These are phyloP conservation scores for Fusarium xylarioides DNA, from an alignment of 2,329 filamentous ascomycete species.

Conservation along the genomic window DNA sequence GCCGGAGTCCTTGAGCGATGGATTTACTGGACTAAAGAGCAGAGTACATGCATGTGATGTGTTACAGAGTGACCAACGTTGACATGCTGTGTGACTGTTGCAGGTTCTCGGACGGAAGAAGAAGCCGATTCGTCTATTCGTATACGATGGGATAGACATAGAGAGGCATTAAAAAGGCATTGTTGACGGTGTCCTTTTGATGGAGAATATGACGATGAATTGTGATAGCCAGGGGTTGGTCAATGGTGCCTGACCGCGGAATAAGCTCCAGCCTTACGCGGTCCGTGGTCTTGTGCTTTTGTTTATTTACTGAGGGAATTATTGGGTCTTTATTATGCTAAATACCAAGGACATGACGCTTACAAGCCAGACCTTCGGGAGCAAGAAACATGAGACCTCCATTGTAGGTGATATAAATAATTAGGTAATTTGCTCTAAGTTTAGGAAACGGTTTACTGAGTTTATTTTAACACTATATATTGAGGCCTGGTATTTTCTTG, in stretches of 20 bases:
- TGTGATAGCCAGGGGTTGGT: slow-evolving; percentile 5
- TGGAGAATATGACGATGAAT: background rate
- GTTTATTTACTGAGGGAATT: slow-evolving; percentile 24
- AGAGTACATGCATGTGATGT: slow-evolving; percentile 59
- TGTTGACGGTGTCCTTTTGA: background rate
- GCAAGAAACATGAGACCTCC: background rate
- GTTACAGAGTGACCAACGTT: background rate
- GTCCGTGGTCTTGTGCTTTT: background rate
- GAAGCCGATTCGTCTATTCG: slow-evolving; percentile 8
- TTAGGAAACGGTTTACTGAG: background rate
- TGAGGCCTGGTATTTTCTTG: background rate
- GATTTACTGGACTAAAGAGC: slow-evolving; percentile 70
- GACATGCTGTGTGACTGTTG: background rate
- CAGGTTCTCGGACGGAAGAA: background rate
- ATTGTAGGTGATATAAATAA: background rate
- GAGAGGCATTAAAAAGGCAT: slow-evolving; percentile 9
- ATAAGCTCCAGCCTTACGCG: background rate
- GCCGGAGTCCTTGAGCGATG: slow-evolving; percentile 66
- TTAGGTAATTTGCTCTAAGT: background rate
- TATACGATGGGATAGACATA: background rate
- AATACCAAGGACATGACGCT: slow-evolving; percentile 15
- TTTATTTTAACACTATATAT: background rate
- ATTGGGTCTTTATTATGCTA: slow-evolving; percentile 3
- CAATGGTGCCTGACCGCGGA: slow-evolving; percentile 29
- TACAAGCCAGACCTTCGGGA: background rate